Conservation (phyloP, 768 basidiomycete species). For the Podaxis rugospora region DNA sequence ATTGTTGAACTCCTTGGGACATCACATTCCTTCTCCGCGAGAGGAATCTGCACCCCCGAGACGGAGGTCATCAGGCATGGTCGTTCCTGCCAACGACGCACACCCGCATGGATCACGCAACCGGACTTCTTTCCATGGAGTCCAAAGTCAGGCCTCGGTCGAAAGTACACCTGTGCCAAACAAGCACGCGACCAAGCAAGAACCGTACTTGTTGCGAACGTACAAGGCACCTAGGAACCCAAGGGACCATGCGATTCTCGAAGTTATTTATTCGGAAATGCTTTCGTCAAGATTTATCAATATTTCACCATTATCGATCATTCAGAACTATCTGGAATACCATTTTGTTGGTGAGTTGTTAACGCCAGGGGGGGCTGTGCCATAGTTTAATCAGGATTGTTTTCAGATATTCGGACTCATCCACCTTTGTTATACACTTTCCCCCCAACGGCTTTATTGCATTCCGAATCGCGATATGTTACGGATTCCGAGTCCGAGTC, state of each 20-base stretch:
- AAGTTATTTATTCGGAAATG: conserved; percentile 64
- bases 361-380: background rate
- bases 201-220: conserved; percentile 31
- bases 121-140: background rate
- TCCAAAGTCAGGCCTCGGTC: background rate
- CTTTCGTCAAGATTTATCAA: conserved; percentile 69
- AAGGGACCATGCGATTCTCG: conserved; percentile 61
- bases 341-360: conserved; percentile 54
- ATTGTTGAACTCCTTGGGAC: conserved; percentile 20
- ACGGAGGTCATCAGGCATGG: conserved; percentile 12
- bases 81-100: background rate
- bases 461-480: conserved; percentile 9
- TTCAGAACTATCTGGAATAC: conserved; percentile 51
- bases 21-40: conserved; percentile 2
- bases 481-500: conserved; percentile 14
- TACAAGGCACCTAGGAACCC: conserved; percentile 48
- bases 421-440: conserved; percentile 59
- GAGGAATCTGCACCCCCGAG: conserved; percentile 5
- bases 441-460: conserved; percentile 31
- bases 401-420: conserved; percentile 60
- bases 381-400: background rate
- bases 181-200: conserved; percentile 10
- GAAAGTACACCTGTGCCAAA: background rate
- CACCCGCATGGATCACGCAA: background rate
- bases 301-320: conserved; percentile 53